phyloP scores from a whole-genome alignment of 176 grass and related monocot species.

The Cenchrus fungigraminus region DNA sequence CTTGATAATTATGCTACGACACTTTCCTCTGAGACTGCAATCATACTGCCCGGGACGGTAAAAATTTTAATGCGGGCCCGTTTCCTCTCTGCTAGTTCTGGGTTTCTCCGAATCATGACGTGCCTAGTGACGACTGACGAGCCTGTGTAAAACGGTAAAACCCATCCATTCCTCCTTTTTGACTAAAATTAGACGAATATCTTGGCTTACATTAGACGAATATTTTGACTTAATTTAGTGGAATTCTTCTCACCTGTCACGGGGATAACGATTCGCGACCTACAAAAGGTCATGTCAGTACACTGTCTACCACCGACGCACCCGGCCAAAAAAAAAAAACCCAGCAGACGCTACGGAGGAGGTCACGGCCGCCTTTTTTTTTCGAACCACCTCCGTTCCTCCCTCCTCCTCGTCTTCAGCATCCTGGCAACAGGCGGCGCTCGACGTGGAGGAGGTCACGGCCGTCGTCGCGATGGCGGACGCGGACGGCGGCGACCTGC shows the following conservation, averaged over 20 bases:
- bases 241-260: neutral
- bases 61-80: too few species aligned
- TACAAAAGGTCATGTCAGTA: neutral
- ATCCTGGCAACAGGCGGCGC: neutral
- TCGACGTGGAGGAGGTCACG: constrained; percentile 44
- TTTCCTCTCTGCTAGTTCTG: neutral
- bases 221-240: too few species aligned
- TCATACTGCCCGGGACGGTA: neutral
- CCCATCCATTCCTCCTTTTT: neutral
- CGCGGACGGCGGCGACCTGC: constrained; percentile 52
- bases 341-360: neutral
- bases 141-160: neutral
- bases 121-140: too few species aligned
- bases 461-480: constrained; percentile 44
- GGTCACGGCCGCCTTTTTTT: too few species aligned
- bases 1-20: too few species aligned
- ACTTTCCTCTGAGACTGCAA: too few species aligned
- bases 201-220: neutral
- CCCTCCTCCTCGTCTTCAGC: too few species aligned
- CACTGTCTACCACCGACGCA: neutral
- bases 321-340: neutral
- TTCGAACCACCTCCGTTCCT: too few species aligned
- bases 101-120: neutral
- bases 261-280: neutral
- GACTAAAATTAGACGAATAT: too few species aligned